Percentiles rank a stretch among this genome's conserved stretches.
phyloP scores from a whole-genome alignment of 1,139 yeast species.

The Diutina rugosa region DNA sequence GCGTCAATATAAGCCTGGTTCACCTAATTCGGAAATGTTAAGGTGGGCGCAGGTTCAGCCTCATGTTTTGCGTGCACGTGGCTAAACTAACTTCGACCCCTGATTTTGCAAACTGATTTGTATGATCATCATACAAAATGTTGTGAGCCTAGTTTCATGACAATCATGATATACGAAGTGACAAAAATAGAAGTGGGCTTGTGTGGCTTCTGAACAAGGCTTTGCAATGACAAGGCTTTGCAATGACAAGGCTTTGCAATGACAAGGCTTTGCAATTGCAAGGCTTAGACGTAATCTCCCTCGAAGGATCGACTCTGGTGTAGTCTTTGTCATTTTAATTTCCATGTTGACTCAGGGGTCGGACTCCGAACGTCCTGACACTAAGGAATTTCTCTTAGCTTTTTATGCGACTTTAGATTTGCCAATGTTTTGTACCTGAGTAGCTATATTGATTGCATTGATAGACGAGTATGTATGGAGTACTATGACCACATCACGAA shows the following conservation, averaged over 20 bases:
- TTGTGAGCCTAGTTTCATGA: neutral
- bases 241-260: neutral
- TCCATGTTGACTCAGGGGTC: neutral
- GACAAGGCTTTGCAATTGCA: neutral
- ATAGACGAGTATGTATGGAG: neutral
- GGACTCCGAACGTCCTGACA: neutral
- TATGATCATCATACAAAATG: neutral
- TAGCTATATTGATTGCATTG: neutral
- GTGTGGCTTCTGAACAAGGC: neutral
- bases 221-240: neutral
- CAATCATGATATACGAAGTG: neutral
- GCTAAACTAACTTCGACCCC: neutral
- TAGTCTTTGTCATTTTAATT: too few relatives aligned
- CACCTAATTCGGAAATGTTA: neutral
- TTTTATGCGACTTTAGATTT: neutral
- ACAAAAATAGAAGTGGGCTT: neutral
- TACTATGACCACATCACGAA: neutral
- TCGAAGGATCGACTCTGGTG: too few relatives aligned
- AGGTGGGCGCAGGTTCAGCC: neutral
- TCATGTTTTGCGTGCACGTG: neutral
- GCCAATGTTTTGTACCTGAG: neutral
- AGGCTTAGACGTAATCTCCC: neutral
- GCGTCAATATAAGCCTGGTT: neutral
- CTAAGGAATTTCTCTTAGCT: neutral
- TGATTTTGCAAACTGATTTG: neutral